These are phyloP conservation scores for Coemansia sp. DNA, from an alignment of 192 early-diverging fungal genomes.

Conservation along the genomic window DNA sequence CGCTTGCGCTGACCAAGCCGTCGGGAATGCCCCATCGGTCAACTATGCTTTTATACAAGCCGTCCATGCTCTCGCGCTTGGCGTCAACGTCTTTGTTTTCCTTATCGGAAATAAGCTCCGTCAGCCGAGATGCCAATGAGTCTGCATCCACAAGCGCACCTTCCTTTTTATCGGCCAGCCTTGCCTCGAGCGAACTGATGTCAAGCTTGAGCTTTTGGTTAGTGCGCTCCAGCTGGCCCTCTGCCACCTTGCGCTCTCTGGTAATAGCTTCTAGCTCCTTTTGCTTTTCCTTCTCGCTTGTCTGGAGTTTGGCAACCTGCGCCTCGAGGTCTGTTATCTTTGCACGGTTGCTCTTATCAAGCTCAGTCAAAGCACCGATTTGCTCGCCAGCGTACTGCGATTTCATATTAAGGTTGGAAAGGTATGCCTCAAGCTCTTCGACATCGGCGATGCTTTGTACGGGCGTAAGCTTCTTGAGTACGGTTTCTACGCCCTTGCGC, in stretches of 20 bases:
- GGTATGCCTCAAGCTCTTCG: constrained; percentile 53
- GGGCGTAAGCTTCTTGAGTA: constrained; percentile 47
- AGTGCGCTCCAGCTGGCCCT: constrained; percentile 46
- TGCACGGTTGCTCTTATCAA: constrained; percentile 40
- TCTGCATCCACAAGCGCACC: constrained; percentile 9
- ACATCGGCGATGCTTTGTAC: constrained; percentile 54
- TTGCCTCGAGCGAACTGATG: constrained; percentile 14
- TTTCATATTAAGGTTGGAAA: constrained; percentile 49
- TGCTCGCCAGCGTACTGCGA: constrained; percentile 51
- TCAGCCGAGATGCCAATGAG: constrained; percentile 15
- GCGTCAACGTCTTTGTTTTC: not conserved
- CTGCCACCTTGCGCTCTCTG: constrained; percentile 45
- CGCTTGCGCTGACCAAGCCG: constrained; percentile 20
- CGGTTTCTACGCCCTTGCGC: constrained; percentile 47
- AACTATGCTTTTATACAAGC: constrained; percentile 10
- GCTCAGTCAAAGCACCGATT: constrained; percentile 50
- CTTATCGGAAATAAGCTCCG: constrained; percentile 1
- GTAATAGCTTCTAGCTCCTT: constrained; percentile 24
- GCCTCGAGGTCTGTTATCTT: constrained; percentile 35
- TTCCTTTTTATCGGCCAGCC: constrained; percentile 5
- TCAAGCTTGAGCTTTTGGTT: constrained; percentile 46
- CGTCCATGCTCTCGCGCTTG: not conserved
- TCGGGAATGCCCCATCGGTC: constrained; percentile 28
- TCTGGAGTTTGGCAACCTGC: constrained; percentile 1
- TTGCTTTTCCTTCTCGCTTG: constrained; percentile 16